Conservation (phyloP, 768 basidiomycete genomes). For the Russula lepida region DNA sequence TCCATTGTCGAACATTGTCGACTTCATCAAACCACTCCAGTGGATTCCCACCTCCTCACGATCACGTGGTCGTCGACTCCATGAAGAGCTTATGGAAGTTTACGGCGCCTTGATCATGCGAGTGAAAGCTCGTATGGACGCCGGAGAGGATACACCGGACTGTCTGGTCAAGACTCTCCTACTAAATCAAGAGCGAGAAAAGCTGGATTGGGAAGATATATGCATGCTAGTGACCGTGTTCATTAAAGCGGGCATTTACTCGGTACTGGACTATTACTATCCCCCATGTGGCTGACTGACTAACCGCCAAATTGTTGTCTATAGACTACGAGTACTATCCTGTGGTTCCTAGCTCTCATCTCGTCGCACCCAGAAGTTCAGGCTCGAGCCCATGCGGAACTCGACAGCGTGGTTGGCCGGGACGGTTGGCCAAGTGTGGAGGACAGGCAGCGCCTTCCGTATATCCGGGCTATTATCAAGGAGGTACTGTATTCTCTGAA, state of each 20-base stretch:
- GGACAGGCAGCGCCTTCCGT: constrained; percentile 25
- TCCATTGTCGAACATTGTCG: constrained; percentile 37
- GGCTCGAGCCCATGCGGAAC: constrained; percentile 25
- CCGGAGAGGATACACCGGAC: constrained; percentile 29
- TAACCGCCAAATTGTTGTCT: not conserved
- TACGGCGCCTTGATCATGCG: constrained; percentile 29
- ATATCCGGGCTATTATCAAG: constrained; percentile 26
- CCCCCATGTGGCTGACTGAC: not conserved
- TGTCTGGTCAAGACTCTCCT: constrained; percentile 31
- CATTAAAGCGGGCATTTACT: constrained; percentile 32
- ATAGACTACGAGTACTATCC: constrained; percentile 30
- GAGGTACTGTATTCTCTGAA: constrained; percentile 18
- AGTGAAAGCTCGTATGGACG: constrained; percentile 26
- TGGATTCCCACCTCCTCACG: constrained; percentile 32
- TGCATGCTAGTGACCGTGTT: constrained; percentile 30
- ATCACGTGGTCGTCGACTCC: constrained; percentile 34
- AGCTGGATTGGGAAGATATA: constrained; percentile 28
- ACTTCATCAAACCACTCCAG: constrained; percentile 38
- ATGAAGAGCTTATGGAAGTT: constrained; percentile 27
- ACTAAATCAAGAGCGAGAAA: constrained; percentile 25
- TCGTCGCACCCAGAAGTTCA: constrained; percentile 25
- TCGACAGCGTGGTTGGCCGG: constrained; percentile 24
- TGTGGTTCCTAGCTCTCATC: constrained; percentile 27
- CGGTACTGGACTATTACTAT: constrained; percentile 10
- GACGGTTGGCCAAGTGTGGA: constrained; percentile 22